Evolutionary conservation across 2,329 filamentous ascomycete species (phyloP).

Genomic region (Epichloe sylvatica): DNA sequence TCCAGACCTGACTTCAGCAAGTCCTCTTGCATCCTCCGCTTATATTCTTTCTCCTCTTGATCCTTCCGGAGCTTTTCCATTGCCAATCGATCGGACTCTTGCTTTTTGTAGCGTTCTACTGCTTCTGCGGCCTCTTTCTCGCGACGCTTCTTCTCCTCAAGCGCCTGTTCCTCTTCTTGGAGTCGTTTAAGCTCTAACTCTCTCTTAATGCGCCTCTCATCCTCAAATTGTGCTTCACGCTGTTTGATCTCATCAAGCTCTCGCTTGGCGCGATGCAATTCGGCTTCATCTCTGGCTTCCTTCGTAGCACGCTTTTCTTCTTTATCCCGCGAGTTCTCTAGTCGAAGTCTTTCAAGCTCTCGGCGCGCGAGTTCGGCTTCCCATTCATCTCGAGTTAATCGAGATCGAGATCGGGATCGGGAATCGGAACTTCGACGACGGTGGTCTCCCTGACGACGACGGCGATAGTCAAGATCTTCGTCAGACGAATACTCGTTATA

Average conservation of each 20-base stretch:
- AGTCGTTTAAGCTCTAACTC: constrained; percentile 37
- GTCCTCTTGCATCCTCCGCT: constrained; percentile 41
- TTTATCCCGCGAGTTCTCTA: constrained; percentile 26
- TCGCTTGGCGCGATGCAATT: constrained; percentile 34
- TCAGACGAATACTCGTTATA: constrained; percentile 36
- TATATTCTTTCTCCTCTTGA: constrained; percentile 38
- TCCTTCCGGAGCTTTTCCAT: constrained; percentile 35
- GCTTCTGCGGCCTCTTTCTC: constrained; percentile 34
- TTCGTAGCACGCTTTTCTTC: constrained; percentile 23
- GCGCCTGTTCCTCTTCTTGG: constrained; percentile 29
- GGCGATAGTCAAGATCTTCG: constrained; percentile 18
- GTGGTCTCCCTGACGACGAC: constrained; percentile 13
- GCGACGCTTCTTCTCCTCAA: constrained; percentile 28
- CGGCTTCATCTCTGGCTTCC: constrained; percentile 31
- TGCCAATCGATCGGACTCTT: constrained; percentile 32
- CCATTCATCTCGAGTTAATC: constrained; percentile 28
- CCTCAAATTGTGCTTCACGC: constrained; percentile 32
- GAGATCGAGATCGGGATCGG: constrained; percentile 13
- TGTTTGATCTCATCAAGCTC: constrained; percentile 34
- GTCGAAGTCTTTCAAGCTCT: constrained; percentile 31
- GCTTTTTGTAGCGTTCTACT: constrained; percentile 36
- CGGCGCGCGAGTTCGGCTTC: constrained; percentile 25
- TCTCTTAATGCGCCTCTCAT: constrained; percentile 37
- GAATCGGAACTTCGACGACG: constrained; percentile 16
- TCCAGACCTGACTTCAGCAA: constrained; percentile 44